A percentile compares a stretch with the other conserved stretches of the same genome.
Conservation (phyloP, 2,329 filamentous ascomycete species). For the Pezicula neosporulosa region DNA sequence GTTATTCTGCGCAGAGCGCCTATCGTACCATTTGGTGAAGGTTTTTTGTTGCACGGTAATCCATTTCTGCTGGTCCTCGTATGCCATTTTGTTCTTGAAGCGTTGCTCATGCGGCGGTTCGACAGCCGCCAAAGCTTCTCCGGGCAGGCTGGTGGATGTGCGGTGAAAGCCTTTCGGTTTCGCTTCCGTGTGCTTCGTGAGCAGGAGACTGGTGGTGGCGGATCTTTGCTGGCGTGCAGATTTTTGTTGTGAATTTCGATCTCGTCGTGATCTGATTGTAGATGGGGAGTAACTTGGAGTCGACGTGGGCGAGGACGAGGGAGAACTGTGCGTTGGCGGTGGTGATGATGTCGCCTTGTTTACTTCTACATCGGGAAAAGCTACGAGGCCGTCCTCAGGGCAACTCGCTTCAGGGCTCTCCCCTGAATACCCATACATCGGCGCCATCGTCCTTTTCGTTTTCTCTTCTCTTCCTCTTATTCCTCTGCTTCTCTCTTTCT, state of each 20-base stretch:
- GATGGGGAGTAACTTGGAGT: background rate
- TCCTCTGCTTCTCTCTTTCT: background rate
- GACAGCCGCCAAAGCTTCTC: conserved; percentile 24
- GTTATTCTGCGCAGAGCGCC: conserved; percentile 1
- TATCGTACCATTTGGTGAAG: conserved; percentile 85
- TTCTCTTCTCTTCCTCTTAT: background rate
- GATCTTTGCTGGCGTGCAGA: conserved; percentile 22
- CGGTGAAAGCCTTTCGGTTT: conserved; percentile 13
- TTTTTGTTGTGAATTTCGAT: conserved; percentile 19
- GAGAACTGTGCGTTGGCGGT: background rate
- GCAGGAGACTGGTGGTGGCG: conserved; percentile 10
- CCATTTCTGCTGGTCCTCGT: conserved; percentile 63
- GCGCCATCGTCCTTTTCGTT: background rate
- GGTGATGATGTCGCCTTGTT: conserved; percentile 11
- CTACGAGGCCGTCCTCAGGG: conserved; percentile 3
- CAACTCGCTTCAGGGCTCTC: conserved; percentile 2
- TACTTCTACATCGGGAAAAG: conserved; percentile 12
- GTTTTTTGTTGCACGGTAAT: conserved; percentile 94
- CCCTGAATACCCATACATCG: conserved; percentile 1
- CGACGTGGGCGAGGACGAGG: conserved; percentile 13
- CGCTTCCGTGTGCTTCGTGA: conserved; percentile 4
- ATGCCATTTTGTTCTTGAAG: conserved; percentile 52
- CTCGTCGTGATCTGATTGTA: conserved; percentile 17
- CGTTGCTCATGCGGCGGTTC: conserved; percentile 28
- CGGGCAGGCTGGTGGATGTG: conserved; percentile 16